Conservation (phyloP, 208 protist genomes). For the Leishmania mexicana region DNA sequence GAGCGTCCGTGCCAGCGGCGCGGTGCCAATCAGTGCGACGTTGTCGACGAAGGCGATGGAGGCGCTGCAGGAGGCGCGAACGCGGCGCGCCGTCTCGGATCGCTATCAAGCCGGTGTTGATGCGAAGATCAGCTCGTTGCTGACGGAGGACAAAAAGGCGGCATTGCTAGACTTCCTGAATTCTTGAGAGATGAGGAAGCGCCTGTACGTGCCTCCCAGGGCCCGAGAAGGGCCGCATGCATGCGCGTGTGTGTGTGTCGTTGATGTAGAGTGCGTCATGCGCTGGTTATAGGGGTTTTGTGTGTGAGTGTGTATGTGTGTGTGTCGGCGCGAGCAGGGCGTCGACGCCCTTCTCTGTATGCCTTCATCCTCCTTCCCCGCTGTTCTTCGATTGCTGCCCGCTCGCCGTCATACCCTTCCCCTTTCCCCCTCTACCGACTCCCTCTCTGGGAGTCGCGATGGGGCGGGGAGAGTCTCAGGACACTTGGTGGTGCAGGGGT, state of each 20-base stretch:
- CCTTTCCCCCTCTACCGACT: background rate
- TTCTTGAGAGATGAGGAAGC: slow-evolving; percentile 3
- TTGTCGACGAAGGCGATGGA: slow-evolving; percentile 22
- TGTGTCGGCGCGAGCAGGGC: background rate
- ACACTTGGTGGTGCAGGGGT: background rate
- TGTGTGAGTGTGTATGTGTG: background rate
- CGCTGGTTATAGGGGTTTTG: background rate
- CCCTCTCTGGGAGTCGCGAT: background rate
- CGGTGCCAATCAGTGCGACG: background rate
- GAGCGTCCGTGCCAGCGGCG: background rate
- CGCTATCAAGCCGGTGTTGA: slow-evolving; percentile 38
- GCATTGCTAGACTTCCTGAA: slow-evolving; percentile 43
- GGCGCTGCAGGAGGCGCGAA: slow-evolving; percentile 45
- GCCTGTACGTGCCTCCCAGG: background rate
- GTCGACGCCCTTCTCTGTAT: slow-evolving; percentile 1
- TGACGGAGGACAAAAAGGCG: slow-evolving; percentile 36
- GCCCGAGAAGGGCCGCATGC: background rate
- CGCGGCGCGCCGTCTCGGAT: slow-evolving; percentile 42
- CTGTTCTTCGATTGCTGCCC: background rate
- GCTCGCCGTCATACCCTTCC: background rate
- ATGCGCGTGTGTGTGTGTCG: background rate
- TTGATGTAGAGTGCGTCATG: background rate
- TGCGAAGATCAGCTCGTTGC: slow-evolving; percentile 30
- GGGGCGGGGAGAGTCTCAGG: background rate
- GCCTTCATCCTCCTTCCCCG: background rate